Evolutionary conservation across 371 early-diverging fungal species (phyloP).

Genomic region (Mortierella sp.): DNA sequence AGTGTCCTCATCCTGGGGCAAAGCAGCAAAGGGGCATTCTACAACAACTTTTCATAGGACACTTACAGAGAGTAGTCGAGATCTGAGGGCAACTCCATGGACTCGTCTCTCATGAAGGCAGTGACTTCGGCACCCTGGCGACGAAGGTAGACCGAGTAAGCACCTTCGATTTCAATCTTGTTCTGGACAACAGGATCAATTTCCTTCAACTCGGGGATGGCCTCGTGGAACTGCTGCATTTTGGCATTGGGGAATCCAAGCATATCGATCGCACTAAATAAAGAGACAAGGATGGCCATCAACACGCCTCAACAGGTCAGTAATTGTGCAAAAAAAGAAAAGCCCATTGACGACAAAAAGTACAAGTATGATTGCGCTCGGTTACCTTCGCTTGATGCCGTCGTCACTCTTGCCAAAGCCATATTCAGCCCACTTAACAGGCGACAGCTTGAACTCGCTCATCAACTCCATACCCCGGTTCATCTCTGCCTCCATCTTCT

Average conservation of each 20-base stretch:
- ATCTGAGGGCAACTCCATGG: constrained; percentile 71
- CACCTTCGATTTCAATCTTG: constrained; percentile 72
- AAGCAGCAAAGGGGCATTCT: neutral
- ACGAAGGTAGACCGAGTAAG: constrained; percentile 79
- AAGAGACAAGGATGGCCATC: neutral
- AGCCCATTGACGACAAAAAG: too few relatives aligned
- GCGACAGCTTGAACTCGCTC: constrained; percentile 60
- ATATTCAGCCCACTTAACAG: constrained; percentile 65
- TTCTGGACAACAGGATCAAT: constrained; percentile 60
- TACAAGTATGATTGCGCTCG: too few relatives aligned
- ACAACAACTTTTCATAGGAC: neutral
- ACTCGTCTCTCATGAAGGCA: constrained; percentile 78
- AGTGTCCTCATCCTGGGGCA: neutral
- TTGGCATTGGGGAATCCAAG: constrained; percentile 63
- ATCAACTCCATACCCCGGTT: constrained; percentile 59
- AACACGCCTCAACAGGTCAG: neutral
- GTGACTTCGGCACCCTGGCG: constrained; percentile 74
- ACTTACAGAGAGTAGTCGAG: constrained; percentile 75
- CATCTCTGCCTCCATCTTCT: constrained; percentile 57
- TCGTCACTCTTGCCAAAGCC: constrained; percentile 64
- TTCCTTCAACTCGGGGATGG: constrained; percentile 63
- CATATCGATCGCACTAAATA: constrained; percentile 67
- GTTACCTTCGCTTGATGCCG: constrained; percentile 69
- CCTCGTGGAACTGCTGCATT: constrained; percentile 60
- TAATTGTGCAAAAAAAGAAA: neutral